Base-by-base conservation (phyloP, 164 flowering plant species). In the Vitis rotundifolia region DNA sequence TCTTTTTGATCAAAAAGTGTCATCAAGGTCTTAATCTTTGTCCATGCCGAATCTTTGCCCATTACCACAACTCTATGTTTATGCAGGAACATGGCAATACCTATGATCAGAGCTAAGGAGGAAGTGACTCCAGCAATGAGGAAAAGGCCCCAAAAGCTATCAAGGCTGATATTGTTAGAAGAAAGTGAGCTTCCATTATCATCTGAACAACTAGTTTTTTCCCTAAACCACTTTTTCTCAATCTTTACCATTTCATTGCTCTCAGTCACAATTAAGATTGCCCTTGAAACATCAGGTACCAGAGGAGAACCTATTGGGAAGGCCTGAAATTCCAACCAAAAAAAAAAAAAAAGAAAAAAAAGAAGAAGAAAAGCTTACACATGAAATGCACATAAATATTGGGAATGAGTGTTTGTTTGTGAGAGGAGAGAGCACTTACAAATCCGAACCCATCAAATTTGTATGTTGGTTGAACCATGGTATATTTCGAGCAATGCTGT, bases 391-490 rank as follows among this genome's bases (percentile, higher is more conserved):
- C 3, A 19, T 50, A 64, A 18, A n/a, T 18, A 15, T 10, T 18
- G 37, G 14, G 12, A n/a, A 49, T n/a, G 31, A 31, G 26, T 50
- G 44, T 9, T 31, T 44, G 63, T 12, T 19, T 16, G 44, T 47
- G 19, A 28, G 50, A 50, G 15, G 49, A 50, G 50, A 51, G 7
- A 52, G 14, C 14, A 77, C 83, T 80, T 63, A 89, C 93, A 75
- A 84, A 84, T 19, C 88, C 88, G 47, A 86, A 74, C 11, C 89
- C 89, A 49, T 29, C 87, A 6, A 82, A 73, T 61, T 58, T 76
- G 66, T 77, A 75, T 2, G 69, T 79, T 4, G 87, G 85, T 60
- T 81, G 81, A 50, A 73, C 79, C 55, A 78, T 75, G 4, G 51
- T 79, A 66, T 80, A 87, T 22, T 78, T 67, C 15, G 54, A 58